These are phyloP conservation scores for Chytriomyces sp. DNA, from an alignment of 192 early-diverging fungal genomes.

Conservation along the genomic window DNA sequence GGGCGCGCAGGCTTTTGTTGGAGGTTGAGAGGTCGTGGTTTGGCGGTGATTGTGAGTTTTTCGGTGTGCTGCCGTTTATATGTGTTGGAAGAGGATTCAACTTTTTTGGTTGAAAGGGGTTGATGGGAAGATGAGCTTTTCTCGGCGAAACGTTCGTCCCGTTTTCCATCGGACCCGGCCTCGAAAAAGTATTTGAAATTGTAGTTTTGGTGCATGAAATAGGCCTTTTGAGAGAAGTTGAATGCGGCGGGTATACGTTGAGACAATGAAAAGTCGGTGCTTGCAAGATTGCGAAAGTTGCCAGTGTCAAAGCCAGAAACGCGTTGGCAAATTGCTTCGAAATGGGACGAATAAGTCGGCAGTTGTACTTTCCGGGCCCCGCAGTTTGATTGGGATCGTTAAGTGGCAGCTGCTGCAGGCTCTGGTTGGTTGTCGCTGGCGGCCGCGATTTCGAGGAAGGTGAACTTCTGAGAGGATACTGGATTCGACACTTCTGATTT, in stretches of 20 bases:
- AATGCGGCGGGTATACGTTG: constrained; percentile 4
- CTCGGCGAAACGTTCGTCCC: constrained; percentile 1
- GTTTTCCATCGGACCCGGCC: constrained; percentile 6
- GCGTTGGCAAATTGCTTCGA: background rate
- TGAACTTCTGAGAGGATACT: background rate
- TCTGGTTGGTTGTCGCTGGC: background rate
- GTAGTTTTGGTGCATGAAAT: background rate
- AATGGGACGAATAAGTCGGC: background rate
- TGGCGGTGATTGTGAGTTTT: background rate
- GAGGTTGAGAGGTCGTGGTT: background rate
- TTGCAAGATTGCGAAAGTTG: background rate
- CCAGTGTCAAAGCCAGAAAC: background rate
- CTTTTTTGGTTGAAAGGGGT: background rate
- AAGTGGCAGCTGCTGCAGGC: background rate
- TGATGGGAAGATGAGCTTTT: background rate
- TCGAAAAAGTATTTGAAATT: constrained; percentile 28
- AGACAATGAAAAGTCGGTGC: background rate
- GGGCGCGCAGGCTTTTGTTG: background rate
- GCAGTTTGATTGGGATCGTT: background rate
- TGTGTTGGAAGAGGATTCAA: background rate
- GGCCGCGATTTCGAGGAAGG: background rate
- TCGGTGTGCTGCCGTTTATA: background rate
- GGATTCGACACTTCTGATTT: background rate
- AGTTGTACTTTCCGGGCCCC: background rate
- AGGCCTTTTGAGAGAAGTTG: background rate